Evolutionary conservation across 2,329 filamentous ascomycete genomes (phyloP), one percentile per base, ranked within the genome.

Genomic region (Diaporthe citriasiana): DNA sequence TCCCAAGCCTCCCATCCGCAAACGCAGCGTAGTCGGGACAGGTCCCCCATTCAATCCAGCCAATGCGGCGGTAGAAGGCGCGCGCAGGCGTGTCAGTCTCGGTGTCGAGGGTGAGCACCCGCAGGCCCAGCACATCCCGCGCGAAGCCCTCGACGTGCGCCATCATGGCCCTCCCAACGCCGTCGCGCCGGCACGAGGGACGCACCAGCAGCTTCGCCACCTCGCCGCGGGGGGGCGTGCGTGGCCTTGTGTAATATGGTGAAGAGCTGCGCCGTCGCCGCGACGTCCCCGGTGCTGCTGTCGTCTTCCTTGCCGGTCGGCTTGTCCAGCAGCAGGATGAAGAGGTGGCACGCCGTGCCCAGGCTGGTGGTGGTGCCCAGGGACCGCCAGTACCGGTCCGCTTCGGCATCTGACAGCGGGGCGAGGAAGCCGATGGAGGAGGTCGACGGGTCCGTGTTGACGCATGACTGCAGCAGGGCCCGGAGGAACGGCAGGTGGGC

Each of bases 371-470:
- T 42, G 12, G 45, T 19, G 8, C 76, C 66, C n/a, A 79, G 69
- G 15, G 73, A 57, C 3, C 53, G 71, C 80, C 78, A 81, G 74
- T 78, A 78, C 4, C 59, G 63, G 45, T 55, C 71, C 4, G 80
- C 77, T 7, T 70, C 74, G 45, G 73, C 70, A 22, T 79, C 78
- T 8, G 79, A 75, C 1, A 81, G 70, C 12, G 80, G 80, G 9
- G 79, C 78, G 19, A 79, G 76, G 72, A 81, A 81, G 50, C 77
- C 78, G 66, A 81, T 77, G 15, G 79, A 80, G 4, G 80, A 81
- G 22, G 35, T 40, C 0, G 73, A 38, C 9, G 80, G 78, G n/a
- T 81, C 78, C 22, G 78, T 71, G 65, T 81, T 81, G 65, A 81
- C 77, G 70, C 79, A 79, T 19, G 66, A 70, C 60, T 79, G 78